Evolutionary conservation across 1,284 basidiomycete genomes (phyloP).

Genomic region (Fomitiporia mediterranea): DNA sequence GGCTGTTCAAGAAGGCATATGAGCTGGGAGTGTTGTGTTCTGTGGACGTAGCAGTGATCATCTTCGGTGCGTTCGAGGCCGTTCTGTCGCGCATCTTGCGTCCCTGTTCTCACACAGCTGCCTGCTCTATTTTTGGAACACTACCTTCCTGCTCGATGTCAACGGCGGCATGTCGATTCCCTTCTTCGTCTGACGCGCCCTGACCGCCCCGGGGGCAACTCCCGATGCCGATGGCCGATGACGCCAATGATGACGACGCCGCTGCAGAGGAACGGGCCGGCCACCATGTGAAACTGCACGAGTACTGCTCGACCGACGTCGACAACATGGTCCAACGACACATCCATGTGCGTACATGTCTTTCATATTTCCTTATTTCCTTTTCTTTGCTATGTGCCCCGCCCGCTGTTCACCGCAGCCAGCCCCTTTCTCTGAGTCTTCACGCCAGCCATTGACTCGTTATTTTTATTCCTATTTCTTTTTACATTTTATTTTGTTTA

Average conservation of each 20-base stretch:
- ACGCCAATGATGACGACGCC: conserved; percentile 5
- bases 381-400: neutral
- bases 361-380: conserved; percentile 4
- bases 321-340: conserved; percentile 48
- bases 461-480: neutral
- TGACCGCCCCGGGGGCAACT: no score
- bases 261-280: conserved; percentile 45
- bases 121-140: conserved; percentile 12
- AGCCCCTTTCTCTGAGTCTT: no score
- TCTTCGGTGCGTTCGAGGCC: conserved; percentile 42
- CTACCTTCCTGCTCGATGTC: neutral
- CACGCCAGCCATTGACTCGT: neutral
- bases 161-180: neutral
- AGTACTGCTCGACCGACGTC: conserved; percentile 55
- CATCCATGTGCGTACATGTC: conserved; percentile 34
- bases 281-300: conserved; percentile 56
- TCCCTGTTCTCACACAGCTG: neutral
- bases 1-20: conserved; percentile 47
- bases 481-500: no score
- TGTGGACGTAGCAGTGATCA: conserved; percentile 32
- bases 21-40: conserved; percentile 45
- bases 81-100: conserved; percentile 10
- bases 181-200: neutral
- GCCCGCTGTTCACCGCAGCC: neutral
- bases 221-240: neutral